Evolutionary conservation across 2,329 filamentous ascomycete genomes (phyloP).

Genomic region (Apiospora pterosperma): DNA sequence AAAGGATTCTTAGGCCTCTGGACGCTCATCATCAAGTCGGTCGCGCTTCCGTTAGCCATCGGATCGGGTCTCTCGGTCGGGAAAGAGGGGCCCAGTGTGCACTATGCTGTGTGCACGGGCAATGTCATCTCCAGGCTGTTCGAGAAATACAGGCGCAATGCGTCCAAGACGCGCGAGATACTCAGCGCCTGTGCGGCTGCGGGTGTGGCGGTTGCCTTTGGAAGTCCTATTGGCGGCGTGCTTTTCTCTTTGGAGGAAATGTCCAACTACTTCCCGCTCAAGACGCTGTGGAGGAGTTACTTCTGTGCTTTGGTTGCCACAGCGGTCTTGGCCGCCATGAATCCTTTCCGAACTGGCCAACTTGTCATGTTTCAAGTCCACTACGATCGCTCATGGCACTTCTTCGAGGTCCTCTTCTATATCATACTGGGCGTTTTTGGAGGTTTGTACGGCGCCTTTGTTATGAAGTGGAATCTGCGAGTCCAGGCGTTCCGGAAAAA

Average conservation of each 20-base stretch:
- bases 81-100: slow-evolving; percentile 97
- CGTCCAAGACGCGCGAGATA: slow-evolving; percentile 92
- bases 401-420: slow-evolving; percentile 93
- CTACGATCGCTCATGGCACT: slow-evolving; percentile 96
- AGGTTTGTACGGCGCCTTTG: slow-evolving; percentile 90
- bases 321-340: slow-evolving; percentile 89
- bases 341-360: slow-evolving; percentile 94
- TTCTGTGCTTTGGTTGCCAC: slow-evolving; percentile 96
- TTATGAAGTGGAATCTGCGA: slow-evolving; percentile 96
- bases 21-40: slow-evolving; percentile 91
- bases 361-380: slow-evolving; percentile 98
- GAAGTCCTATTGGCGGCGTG: slow-evolving; percentile 94
- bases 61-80: slow-evolving; percentile 91
- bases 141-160: slow-evolving; percentile 85
- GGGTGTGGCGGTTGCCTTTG: slow-evolving; percentile 94
- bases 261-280: slow-evolving; percentile 92
- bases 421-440: slow-evolving; percentile 89
- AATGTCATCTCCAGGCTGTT: slow-evolving; percentile 95
- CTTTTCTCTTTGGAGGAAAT: slow-evolving; percentile 97
- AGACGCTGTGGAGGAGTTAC: slow-evolving; percentile 97
- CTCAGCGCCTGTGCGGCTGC: slow-evolving; percentile 91
- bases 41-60: slow-evolving; percentile 87
- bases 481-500: slow-evolving; percentile 92
- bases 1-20: slow-evolving; percentile 92
- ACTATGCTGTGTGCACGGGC: slow-evolving; percentile 95